A percentile compares a stretch with the other conserved stretches of the same genome.
Evolutionary conservation across 805 yeast genomes (phyloP).

Genomic region (Candida rishiriensis): DNA sequence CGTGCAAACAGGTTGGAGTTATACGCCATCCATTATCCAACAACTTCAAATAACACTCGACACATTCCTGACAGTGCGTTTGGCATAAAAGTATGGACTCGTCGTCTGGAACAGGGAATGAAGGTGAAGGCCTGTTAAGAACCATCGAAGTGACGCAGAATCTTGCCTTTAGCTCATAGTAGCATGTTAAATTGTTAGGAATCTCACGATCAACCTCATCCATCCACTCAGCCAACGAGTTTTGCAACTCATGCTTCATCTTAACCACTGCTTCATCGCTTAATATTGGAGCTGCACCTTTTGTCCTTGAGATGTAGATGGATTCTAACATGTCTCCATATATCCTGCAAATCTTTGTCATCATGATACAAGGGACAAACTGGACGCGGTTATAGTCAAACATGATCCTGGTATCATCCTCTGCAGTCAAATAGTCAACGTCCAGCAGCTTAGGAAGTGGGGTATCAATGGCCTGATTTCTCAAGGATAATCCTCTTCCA

Average conservation of each 20-base stretch:
- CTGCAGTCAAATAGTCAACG: constrained; percentile 13
- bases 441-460: constrained; percentile 19
- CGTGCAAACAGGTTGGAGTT: constrained; percentile 17
- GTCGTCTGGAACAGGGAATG: constrained; percentile 17
- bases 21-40: constrained; percentile 14
- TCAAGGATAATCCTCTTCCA: constrained; percentile 21
- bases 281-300: constrained; percentile 16
- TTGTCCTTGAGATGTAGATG: constrained; percentile 21
- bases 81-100: constrained; percentile 14
- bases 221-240: constrained; percentile 16
- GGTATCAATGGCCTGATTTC: constrained; percentile 24
- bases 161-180: constrained; percentile 18
- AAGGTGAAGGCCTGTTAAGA: constrained; percentile 23
- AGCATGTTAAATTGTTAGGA: constrained; percentile 10
- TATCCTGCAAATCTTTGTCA: constrained; percentile 16
- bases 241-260: constrained; percentile 10
- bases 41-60: constrained; percentile 12
- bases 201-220: constrained; percentile 15
- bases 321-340: constrained; percentile 22
- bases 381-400: constrained; percentile 14
- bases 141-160: constrained; percentile 18
- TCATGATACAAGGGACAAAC: constrained; percentile 17
- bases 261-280: constrained; percentile 12
- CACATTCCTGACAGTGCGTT: constrained; percentile 14
- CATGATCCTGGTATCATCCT: constrained; percentile 2